These are phyloP conservation scores for Picea sitchensis DNA, from an alignment of 75 land plant genomes.

Conservation along the genomic window DNA sequence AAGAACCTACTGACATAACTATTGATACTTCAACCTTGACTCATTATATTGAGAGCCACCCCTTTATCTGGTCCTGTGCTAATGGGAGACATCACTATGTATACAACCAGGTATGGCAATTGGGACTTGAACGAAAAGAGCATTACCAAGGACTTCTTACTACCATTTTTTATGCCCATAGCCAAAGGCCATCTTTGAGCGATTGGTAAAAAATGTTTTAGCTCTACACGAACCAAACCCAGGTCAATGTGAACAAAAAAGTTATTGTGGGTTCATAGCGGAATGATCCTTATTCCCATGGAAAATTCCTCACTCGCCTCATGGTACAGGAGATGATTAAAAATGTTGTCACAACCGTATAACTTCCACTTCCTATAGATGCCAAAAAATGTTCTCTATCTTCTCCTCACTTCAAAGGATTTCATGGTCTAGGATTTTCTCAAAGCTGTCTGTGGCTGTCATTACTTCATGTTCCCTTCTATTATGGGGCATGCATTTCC, in stretches of 20 bases:
- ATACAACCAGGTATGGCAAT: conserved; percentile 69
- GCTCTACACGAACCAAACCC: not conserved
- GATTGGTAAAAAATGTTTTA: not conserved
- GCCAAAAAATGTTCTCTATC: no score
- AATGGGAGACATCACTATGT: conserved; percentile 49
- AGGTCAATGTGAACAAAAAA: not conserved
- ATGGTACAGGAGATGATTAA: no score
- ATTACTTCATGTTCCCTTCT: conserved; percentile 37
- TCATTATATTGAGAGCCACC: no score
- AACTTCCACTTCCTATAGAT: no score
- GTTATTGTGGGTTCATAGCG: conserved; percentile 34
- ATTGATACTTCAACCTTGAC: no score
- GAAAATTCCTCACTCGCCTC: conserved; percentile 37
- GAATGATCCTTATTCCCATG: conserved; percentile 41
- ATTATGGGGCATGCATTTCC: conserved; percentile 38
- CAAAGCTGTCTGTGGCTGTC: conserved; percentile 82
- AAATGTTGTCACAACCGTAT: no score
- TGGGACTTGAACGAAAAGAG: conserved; percentile 36
- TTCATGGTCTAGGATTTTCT: conserved; percentile 61
- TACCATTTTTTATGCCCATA: conserved; percentile 43
- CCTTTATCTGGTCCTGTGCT: conserved; percentile 48
- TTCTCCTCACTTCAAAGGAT: no score
- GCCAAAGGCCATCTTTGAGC: conserved; percentile 43
- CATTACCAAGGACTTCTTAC: conserved; percentile 64
- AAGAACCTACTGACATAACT: no score